A percentile compares a stretch with the other conserved stretches of the same genome.
Evolutionary conservation across 2,329 filamentous ascomycete species (phyloP).

Genomic region (Ophiostoma triangulosporum): DNA sequence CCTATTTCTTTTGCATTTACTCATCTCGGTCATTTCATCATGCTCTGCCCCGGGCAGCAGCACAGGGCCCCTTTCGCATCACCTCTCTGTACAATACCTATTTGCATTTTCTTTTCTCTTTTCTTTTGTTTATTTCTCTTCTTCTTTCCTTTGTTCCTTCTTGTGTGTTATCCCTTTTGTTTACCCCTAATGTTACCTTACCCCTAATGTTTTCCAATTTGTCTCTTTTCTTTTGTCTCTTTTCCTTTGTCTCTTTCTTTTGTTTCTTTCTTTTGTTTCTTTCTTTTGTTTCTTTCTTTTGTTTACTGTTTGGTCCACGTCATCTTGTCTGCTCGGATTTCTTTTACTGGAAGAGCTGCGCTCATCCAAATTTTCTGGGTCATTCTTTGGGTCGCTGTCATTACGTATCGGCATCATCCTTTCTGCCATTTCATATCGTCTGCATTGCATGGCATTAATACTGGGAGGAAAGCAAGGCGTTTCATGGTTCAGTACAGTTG

Average conservation of each 20-base stretch:
- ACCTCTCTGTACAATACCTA: not conserved
- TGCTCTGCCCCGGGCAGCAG: not conserved
- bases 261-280: not conserved
- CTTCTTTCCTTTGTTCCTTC: not conserved
- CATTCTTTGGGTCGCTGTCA: not conserved
- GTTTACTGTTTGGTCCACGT: too few relatives aligned
- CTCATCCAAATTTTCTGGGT: too few relatives aligned
- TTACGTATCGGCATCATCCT: not conserved
- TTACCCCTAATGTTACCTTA: too few relatives aligned
- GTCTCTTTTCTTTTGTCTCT: not conserved
- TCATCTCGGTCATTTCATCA: not conserved
- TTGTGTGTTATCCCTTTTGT: too few relatives aligned
- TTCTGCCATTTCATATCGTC: not conserved
- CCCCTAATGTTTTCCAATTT: too few relatives aligned
- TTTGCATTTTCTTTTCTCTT: not conserved
- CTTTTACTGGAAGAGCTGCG: too few relatives aligned
- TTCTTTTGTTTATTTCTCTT: not conserved
- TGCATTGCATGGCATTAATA: constrained; percentile 1
- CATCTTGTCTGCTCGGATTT: too few relatives aligned
- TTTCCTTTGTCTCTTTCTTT: not conserved
- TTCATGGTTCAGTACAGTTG: not conserved
- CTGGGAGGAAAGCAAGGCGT: constrained; percentile 6
- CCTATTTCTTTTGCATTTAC: not conserved
- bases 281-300: not conserved
- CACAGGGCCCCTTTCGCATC: not conserved